Evolutionary conservation across 352 stramenopile genomes (phyloP).

Genomic region (Blastocystis sp.): DNA sequence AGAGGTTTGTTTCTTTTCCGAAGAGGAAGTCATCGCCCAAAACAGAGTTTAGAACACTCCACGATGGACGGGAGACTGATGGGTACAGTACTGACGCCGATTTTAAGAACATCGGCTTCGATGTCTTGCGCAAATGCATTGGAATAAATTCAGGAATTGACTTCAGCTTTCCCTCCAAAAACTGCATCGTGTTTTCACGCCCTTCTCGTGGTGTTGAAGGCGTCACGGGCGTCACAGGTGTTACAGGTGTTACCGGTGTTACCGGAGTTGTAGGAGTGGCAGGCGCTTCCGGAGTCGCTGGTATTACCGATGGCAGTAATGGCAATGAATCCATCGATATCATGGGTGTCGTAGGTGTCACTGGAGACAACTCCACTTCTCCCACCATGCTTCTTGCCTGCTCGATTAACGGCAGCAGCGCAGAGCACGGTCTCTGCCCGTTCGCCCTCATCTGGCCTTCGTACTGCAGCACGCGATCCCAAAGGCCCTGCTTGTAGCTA

Average conservation of each 20-base stretch:
- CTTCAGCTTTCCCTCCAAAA: not conserved
- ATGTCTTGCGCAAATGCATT: slow-evolving; percentile 1
- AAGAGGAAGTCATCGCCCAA: not conserved
- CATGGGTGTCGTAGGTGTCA: not conserved
- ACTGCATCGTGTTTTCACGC: not conserved
- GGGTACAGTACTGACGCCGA: not conserved
- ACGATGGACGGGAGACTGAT: not conserved
- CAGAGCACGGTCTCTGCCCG: not conserved
- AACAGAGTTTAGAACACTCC: not conserved
- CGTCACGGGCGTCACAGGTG: not conserved
- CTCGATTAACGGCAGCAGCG: slow-evolving; percentile 2
- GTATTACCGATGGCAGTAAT: not conserved
- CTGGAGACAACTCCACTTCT: too few relatives aligned
- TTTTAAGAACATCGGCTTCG: not conserved
- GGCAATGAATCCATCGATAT: not conserved
- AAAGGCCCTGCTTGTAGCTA: not conserved
- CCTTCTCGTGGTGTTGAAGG: not conserved
- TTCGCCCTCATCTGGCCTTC: not conserved
- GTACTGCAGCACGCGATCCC: not conserved
- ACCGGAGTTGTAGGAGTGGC: not conserved
- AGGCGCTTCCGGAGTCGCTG: not conserved
- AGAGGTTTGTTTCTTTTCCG: not conserved
- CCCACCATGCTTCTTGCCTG: not conserved
- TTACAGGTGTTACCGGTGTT: not conserved
- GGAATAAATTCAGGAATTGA: slow-evolving; percentile 36